These are phyloP conservation scores for Umbilicaria muhlenbergii DNA, from an alignment of 495 filamentous ascomycete species.

Conservation along the genomic window DNA sequence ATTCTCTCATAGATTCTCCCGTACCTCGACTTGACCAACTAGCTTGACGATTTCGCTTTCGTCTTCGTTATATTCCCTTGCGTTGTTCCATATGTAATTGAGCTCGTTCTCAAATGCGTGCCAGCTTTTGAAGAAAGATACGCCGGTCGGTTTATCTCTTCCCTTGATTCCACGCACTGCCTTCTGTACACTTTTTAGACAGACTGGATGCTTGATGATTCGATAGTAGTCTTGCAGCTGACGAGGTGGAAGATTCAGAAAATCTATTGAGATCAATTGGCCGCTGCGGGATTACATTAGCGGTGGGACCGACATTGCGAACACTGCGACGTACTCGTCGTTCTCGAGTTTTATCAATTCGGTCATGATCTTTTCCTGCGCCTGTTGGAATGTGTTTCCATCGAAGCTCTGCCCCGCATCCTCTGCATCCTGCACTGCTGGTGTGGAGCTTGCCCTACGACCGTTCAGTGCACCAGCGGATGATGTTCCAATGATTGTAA, in stretches of 20 bases:
- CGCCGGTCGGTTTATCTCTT: constrained; percentile 42
- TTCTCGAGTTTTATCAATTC: constrained; percentile 17
- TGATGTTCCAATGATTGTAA: constrained; percentile 18
- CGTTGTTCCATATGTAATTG: constrained; percentile 71
- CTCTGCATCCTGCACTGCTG: constrained; percentile 21
- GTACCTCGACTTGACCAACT: constrained; percentile 61
- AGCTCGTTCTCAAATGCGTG: constrained; percentile 62
- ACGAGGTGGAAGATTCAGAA: constrained; percentile 49
- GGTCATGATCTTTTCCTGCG: constrained; percentile 62
- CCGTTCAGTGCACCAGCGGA: constrained; percentile 6
- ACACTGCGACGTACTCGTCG: constrained; percentile 5
- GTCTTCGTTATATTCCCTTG: constrained; percentile 77
- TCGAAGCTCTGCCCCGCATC: constrained; percentile 38
- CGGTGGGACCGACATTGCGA: background rate
- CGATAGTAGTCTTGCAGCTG: constrained; percentile 59
- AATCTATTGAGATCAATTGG: constrained; percentile 42
- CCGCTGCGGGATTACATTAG: constrained; percentile 20
- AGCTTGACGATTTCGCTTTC: constrained; percentile 60
- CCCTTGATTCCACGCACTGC: constrained; percentile 51
- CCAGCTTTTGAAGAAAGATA: constrained; percentile 65
- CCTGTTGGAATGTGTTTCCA: constrained; percentile 57
- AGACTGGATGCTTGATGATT: constrained; percentile 57
- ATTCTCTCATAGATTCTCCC: constrained; percentile 6
- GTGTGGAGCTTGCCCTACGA: constrained; percentile 31
- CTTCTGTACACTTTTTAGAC: constrained; percentile 54